Evolutionary conservation across 1,139 yeast genomes (phyloP).

Genomic region (Kodamaea fungicola): DNA sequence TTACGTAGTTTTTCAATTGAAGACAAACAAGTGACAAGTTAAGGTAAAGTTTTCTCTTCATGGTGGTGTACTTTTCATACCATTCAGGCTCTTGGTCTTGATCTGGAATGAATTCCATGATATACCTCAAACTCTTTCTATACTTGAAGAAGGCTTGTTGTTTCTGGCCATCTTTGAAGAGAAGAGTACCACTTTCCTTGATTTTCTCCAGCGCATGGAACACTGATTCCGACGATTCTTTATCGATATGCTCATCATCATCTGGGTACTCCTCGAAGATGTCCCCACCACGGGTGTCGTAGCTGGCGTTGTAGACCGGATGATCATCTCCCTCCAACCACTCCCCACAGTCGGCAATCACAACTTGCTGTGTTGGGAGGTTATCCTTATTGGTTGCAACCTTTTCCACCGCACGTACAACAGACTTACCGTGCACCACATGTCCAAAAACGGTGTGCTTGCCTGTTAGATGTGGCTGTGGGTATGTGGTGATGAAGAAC

Average conservation of each 20-base stretch:
- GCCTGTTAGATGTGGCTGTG: slow-evolving; percentile 70
- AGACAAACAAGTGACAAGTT: slow-evolving; percentile 55
- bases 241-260: slow-evolving; percentile 57
- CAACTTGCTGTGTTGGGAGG: slow-evolving; percentile 39
- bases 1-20: slow-evolving; percentile 43
- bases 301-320: slow-evolving; percentile 62
- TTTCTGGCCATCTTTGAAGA: slow-evolving; percentile 52
- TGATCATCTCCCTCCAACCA: slow-evolving; percentile 53
- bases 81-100: slow-evolving; percentile 58
- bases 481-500: slow-evolving; percentile 71
- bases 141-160: slow-evolving; percentile 58
- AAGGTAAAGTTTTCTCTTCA: slow-evolving; percentile 60
- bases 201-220: slow-evolving; percentile 50
- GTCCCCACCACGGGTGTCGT: slow-evolving; percentile 62
- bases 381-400: slow-evolving; percentile 41
- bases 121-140: slow-evolving; percentile 59
- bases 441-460: slow-evolving; percentile 78
- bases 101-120: slow-evolving; percentile 71
- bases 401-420: slow-evolving; percentile 62
- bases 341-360: slow-evolving; percentile 60
- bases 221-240: slow-evolving; percentile 55
- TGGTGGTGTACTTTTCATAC: slow-evolving; percentile 44
- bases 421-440: slow-evolving; percentile 62
- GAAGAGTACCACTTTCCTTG: slow-evolving; percentile 61
- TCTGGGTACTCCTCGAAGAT: slow-evolving; percentile 73